Base-by-base conservation (phyloP, 2,329 filamentous ascomycete genomes). In the Paramyrothecium roridum region DNA sequence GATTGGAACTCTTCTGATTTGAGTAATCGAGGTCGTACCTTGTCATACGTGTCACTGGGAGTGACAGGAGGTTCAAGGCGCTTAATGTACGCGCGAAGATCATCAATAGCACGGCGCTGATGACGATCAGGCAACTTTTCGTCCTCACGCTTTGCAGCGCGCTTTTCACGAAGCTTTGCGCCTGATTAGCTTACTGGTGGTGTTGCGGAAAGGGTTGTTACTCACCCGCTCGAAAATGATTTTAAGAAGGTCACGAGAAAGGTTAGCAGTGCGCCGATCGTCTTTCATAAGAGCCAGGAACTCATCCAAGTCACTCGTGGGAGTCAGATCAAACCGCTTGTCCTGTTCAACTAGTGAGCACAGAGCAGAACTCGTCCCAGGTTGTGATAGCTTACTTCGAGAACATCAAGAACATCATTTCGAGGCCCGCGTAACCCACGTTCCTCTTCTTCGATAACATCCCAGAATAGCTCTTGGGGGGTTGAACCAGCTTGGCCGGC, bases 391-490 rank as follows among this genome's bases (percentile, higher is more conserved):
- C 87, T 79, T 73, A 95, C 91, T 80, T 96, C 90, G 63, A 96
- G 81, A 62, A 95, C 91, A 74, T 96, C 92, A 61, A 95, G 78
- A 43, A 96, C 89, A 67, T 92, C 86, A 68, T 95, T 96, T 58
- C 91, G 83, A 50, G 88, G 87, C 51, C 85, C 87, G 58, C 93
- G 88, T 50, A 97, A 78, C n/a, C 88, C 86, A 56, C 90, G 86
- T 67, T 99, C 93, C 71, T 98, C 92, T 70, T 96, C 92, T 70
- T 98, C 95, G 23, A 98, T 82, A 50, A 93, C 79, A 70, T 99
- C 95, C 91, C 93, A 97, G 76, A 99, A 98, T 8, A 99, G 79
- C 66, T 98, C 92, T 61, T 96, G 81, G 16, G 95, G 91, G 4
- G 85, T 89, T 4, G 93, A 96, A 54, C 93, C 93, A 56, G 83